Conservation (phyloP, 129 eudicot genomes). For the Oenanthe sinensis region DNA sequence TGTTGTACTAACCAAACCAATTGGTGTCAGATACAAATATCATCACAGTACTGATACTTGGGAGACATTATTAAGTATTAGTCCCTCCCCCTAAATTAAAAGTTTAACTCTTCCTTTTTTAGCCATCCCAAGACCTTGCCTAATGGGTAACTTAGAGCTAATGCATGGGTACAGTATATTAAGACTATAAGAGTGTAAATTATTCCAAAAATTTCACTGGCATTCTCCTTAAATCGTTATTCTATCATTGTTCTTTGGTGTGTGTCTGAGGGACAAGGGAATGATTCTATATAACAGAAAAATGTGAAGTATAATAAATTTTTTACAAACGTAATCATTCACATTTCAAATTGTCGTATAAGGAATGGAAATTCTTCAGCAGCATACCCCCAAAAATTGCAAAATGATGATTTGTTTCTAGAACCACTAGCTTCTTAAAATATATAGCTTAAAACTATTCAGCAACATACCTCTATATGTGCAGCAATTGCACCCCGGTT, state of each 20-base stretch:
- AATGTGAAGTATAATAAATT: background rate
- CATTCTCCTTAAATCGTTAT: background rate
- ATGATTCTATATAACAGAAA: background rate
- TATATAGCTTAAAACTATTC: background rate
- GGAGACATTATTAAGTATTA: background rate
- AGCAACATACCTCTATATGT: slow-evolving; percentile 57
- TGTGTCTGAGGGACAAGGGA: background rate
- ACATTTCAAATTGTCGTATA: background rate
- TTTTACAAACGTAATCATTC: background rate
- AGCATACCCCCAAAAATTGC: background rate
- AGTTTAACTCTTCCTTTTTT: background rate
- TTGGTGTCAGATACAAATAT: background rate
- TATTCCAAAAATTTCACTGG: background rate
- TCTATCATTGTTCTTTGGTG: background rate
- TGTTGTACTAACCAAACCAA: background rate
- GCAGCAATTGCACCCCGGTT: slow-evolving; percentile 44
- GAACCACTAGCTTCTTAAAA: background rate
- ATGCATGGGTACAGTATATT: background rate
- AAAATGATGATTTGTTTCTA: background rate
- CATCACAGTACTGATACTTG: background rate
- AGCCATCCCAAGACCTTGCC: background rate
- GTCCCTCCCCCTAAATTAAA: background rate
- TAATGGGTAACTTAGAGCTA: background rate
- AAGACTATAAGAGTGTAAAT: background rate
- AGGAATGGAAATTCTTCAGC: background rate